Base-by-base conservation (phyloP, 225 moss, liverwort and hornwort species). In the Sphagnum tenellum region DNA sequence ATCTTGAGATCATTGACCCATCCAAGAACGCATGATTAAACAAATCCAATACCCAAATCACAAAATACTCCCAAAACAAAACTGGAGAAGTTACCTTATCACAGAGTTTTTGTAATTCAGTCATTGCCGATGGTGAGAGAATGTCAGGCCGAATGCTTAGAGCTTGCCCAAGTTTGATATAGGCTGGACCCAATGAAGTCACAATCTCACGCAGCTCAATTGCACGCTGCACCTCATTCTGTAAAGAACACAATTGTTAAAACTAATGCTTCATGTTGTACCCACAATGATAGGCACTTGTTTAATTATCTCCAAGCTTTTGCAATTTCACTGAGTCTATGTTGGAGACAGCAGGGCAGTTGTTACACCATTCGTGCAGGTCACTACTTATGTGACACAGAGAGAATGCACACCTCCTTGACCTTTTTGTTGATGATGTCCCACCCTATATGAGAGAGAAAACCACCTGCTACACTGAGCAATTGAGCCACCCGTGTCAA, bases 21-120 rank as follows among this genome's bases (percentile, higher is more conserved):
- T 29, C 29, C 29, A 0, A 29, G 29, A 29, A 29, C 0, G 29
- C 29, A 29, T 29, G 29, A 29, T 29, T 29, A 29, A 29, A 29
- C 29, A 29, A 29, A 29, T 29, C 29, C 29, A 29, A 1, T 29
- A 29, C 29, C 29, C 29, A 29, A n/a, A n/a, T n/a, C n/a, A n/a
- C n/a, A n/a, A 29, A 29, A 29, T 29, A 29, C 29, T 29, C 29
- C 29, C 29, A 29, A 29, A 29, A 29, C 29, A 29, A 29, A 29
- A 29, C 29, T 29, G 29, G 29, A 29, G 29, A 29, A 29, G 29
- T 29, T 66, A 96, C 96, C 93, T 98, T 98, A 60, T 93, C 98
- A 70, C 98, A 98, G n/a, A 98, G 98, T 84, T 98, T 98, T 76
- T 98, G 98, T 59, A 98, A 78, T 74, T 98, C 98, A 54, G 89